Conservation (phyloP, 805 yeast genomes). For the Candida namnaoensis region DNA sequence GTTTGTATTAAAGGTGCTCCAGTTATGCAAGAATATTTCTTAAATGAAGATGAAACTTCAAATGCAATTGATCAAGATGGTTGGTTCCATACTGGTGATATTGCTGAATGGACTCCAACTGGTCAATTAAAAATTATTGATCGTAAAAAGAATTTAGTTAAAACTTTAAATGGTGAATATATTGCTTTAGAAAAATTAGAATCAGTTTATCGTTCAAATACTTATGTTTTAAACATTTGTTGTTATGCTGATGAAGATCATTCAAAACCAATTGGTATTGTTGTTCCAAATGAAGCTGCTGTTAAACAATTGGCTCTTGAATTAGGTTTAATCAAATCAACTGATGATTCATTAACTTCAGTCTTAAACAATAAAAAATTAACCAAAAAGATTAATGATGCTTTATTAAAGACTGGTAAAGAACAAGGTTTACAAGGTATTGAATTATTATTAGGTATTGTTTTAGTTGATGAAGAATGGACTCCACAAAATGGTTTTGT, state of each 20-base stretch:
- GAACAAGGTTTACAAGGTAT: conserved; percentile 77
- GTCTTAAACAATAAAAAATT: conserved; percentile 54
- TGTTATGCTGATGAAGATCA: conserved; percentile 85
- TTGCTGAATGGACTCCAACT: conserved; percentile 81
- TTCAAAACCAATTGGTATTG: conserved; percentile 88
- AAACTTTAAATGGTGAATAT: conserved; percentile 95
- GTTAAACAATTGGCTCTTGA: conserved; percentile 53
- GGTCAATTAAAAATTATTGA: conserved; percentile 84
- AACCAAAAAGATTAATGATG: conserved; percentile 40
- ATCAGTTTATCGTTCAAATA: conserved; percentile 79
- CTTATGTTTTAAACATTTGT: conserved; percentile 72
- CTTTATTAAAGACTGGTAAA: conserved; percentile 68
- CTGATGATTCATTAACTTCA: conserved; percentile 34
- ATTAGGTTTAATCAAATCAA: conserved; percentile 37
- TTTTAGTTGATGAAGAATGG: conserved; percentile 87
- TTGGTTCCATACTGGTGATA: conserved; percentile 97
- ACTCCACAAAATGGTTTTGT: conserved; percentile 93
- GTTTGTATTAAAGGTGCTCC: conserved; percentile 69
- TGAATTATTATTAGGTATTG: conserved; percentile 75
- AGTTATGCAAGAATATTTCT: conserved; percentile 70
- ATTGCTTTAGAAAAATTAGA: conserved; percentile 95
- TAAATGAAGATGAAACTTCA: conserved; percentile 74
- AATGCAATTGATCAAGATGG: conserved; percentile 65
- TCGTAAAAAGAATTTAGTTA: conserved; percentile 91
- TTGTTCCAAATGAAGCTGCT: conserved; percentile 69